Evolutionary conservation across 345 rosid species (phyloP), one percentile per base, ranked within the genome.

Genomic region (Aquilaria malaccensis): DNA sequence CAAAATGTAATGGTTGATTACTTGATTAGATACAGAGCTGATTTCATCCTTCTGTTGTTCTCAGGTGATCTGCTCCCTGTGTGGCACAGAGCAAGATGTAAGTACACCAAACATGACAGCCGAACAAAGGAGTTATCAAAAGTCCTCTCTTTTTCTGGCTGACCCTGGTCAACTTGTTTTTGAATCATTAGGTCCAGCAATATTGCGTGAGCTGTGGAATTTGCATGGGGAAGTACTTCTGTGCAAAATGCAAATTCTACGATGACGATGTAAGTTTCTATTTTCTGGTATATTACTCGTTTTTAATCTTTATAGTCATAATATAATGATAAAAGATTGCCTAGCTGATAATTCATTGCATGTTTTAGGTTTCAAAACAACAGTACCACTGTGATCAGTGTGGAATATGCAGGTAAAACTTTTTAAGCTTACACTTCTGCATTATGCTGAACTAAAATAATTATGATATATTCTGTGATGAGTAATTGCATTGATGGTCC

Each of bases 331-430:
- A 29, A 15, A 14, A 0, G 52, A 58, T 30, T 61, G 45, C 58
- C 62, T 14, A 47, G 45, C 33, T 47, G 9, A 13, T 52, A 3
- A 63, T 47, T 33, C 55, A 48, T 56, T 3, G 30, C 56, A 10
- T 10, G 52, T 62, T 9, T 61, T 77, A 85, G 92, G 72, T 79
- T 56, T 76, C 77, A 0, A 85, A 85, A 72, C 67, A 71, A 30
- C 92, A 85, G 58, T 85, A 83, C 66, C 92, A 85, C 62, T 85
- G 92, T 48, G 75, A 77, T 51, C 81, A 76, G 45, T 85, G 92
- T 55, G 86, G 92, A 60, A 81, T 85, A 63, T 85, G 88, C 76
- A 77, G 92, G 92, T 80, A 69, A 61, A 41, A 49, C 59, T 45
- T 29, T 51, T 2, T 57, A 6, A 49, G 29, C 13, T 43, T 12